Evolutionary conservation across 1,139 yeast species (phyloP), one percentile per base, ranked within the genome.

Genomic region (Pichia sp.): DNA sequence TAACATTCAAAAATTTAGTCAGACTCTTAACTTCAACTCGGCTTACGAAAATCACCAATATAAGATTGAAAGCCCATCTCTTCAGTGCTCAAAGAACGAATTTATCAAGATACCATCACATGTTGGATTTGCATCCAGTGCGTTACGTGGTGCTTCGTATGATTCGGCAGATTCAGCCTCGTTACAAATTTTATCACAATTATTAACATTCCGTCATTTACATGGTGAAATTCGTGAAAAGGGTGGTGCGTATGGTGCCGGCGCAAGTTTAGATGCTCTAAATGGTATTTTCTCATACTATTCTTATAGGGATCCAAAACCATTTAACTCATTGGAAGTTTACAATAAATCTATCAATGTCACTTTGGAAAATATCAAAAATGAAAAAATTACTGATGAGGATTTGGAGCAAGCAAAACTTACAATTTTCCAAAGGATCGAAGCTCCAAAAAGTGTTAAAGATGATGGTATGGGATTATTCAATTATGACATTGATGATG

Each of bases 231-330:
- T 92, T 38, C 77, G 98, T 55, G 98, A 92, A 62, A 80, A 92
- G 56, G 96, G 96, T 50, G 98, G 98, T 45, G 98, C 98, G 0
- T 92, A 92, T 59, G 98, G 98, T 7, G 97, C 96, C 10, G 98
- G 98, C 3, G 84, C 95, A 16, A 69, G 76, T 23, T 90, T 81
- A 60, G 86, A 83, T 58, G 90, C 94, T 0, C 62, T 87, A 31
- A 88, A 85, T 45, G 97, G 97, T 0, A 61, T 81, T 2, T 75
- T 90, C 55, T 77, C 85, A 43, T 88, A 75, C 66, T 94, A 84
- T 65, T 87, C 97, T 0, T 92, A 92, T 66, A 75, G 98, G 55
- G 98, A 92, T 64, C 98, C 98, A 23, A 81, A 86, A 52, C 87
- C 97, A 0, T 61, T 74, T 36, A 76, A 77, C 52, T 83, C 96